Base-by-base conservation (phyloP, 2,329 filamentous ascomycete genomes). In the Aureobasidium subglaciale region DNA sequence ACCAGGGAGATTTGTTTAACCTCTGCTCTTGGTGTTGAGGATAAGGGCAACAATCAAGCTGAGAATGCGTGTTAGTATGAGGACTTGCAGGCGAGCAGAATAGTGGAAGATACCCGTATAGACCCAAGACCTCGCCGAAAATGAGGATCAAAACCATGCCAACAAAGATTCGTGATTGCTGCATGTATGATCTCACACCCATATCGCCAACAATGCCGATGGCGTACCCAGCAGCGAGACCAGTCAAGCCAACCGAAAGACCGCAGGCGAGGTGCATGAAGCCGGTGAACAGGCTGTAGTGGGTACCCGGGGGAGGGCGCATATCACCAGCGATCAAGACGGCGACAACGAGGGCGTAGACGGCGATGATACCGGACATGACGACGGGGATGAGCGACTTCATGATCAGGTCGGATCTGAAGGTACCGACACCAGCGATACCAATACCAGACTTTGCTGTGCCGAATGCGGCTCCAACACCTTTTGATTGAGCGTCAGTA, bases 291-390 rank as follows among this genome's bases (percentile, higher is more conserved):
- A 97, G 78, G 67, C 85, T 90, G 76, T 95, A 96, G 68, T 79
- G 79, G 62, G 80, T 75, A 18, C 74, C 74, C 15, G 81, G 78
- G 56, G 86, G 87, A 25, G 90, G 88, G 48, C 79, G 81, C 70
- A 97, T 84, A 71, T 96, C 90, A 72, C 90, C 87, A 56, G 90
- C 89, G 70, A 99, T 99, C 63, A 99, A 83, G 67, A 99, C 93
- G 16, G 92, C 88, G 64, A 99, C 91, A 67, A 99, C 93, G 64
- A 99, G 87, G 50, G 91, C 89, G 76, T 99, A 99, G 63, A 99
- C 93, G 57, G 93, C 93, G 67, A 99, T 90, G 70, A 99, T 99
- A 83, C 93, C 93, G 65, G 93, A 95, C 93, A 99, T 99, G 78
- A 99, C 86, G 62, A 93, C 88, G 60, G 88, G 88, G 63, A 92